Base-by-base conservation (phyloP, 2,329 filamentous ascomycete genomes). In the Penicillium sp. region DNA sequence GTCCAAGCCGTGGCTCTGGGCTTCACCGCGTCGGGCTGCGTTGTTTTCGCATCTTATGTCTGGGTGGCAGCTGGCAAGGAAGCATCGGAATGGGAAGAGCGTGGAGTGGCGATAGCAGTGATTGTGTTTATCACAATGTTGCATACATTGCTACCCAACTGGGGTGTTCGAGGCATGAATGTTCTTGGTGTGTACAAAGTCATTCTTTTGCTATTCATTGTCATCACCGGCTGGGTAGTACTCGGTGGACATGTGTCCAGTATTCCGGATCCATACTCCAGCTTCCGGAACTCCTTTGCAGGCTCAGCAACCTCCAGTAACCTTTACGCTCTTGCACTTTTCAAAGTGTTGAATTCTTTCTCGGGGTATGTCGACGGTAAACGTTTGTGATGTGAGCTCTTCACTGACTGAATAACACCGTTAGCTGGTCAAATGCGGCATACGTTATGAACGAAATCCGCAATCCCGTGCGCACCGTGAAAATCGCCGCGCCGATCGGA, bases 321-420 rank as follows among this genome's bases (percentile, higher is more conserved):
- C 63, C 82, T 85, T 1, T 90, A 90, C 62, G 85, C 88, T n/a
- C 89, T 85, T 1, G 86, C 88, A 0, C 75, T 90, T 0, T 89
- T 88, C 78, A 90, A 89, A 64, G 86, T 90, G 60, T 87, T 90
- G 66, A 90, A 87, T 83, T 86, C 83, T 59, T 90, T 86, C 66
- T 83, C 88, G 7, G 67, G 67, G 43, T 62, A 47, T 19, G 57
- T 50, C 29, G 21, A 31, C 21, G 19, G 21, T 19, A 1, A 19
- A 31, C 23, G 0, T 51, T 29, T 19, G 11, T 23, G 9, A 25
- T 5, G 13, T 26, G 8, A 33, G 31, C 31, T 14, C 35, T 11
- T 19, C n/a, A 14, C 27, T 49, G 27, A 35, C 50, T 43, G 29
- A 37, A 31, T 7, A 25, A 5, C 25, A 54, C 27, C 14, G 1